Percentiles rank a stretch among this genome's conserved stretches.
These are phyloP conservation scores for Polygonum aviculare DNA, from an alignment of 148 eudicot genomes.

Conservation along the genomic window DNA sequence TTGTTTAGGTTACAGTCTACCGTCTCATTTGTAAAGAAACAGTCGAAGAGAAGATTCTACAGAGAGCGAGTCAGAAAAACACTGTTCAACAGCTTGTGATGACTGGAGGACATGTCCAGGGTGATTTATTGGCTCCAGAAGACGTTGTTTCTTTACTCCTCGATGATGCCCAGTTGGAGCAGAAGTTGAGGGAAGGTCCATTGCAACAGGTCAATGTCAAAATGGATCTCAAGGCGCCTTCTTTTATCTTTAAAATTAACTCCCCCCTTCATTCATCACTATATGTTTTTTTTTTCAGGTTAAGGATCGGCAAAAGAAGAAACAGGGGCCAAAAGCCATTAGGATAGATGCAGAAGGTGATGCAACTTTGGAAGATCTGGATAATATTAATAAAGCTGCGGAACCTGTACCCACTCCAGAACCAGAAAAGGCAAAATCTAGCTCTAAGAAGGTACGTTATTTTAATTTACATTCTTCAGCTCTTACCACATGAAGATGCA, in stretches of 20 bases:
- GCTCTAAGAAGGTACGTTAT: constrained; percentile 49
- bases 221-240: neutral
- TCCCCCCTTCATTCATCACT: neutral
- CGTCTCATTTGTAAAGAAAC: constrained; percentile 95
- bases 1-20: constrained; percentile 78
- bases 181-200: constrained; percentile 81
- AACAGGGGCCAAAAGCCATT: constrained; percentile 62
- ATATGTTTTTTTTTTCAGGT: constrained; percentile 30
- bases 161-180: constrained; percentile 89
- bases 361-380: constrained; percentile 82
- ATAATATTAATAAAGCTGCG: constrained; percentile 39
- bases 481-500: neutral
- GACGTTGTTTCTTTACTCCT: constrained; percentile 91
- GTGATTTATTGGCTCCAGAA: constrained; percentile 89
- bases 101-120: constrained; percentile 99
- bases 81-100: constrained; percentile 98
- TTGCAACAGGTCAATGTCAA: constrained; percentile 46
- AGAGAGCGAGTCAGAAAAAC: constrained; percentile 91
- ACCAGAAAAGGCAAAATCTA: constrained; percentile 47
- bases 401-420: constrained; percentile 41
- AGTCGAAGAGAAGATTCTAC: constrained; percentile 92
- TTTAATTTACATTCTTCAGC: neutral
- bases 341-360: constrained; percentile 90
- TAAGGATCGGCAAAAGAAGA: constrained; percentile 81
- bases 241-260: neutral